Evolutionary conservation across 2,329 filamentous ascomycete genomes (phyloP).

Genomic region (Fusarium musae): DNA sequence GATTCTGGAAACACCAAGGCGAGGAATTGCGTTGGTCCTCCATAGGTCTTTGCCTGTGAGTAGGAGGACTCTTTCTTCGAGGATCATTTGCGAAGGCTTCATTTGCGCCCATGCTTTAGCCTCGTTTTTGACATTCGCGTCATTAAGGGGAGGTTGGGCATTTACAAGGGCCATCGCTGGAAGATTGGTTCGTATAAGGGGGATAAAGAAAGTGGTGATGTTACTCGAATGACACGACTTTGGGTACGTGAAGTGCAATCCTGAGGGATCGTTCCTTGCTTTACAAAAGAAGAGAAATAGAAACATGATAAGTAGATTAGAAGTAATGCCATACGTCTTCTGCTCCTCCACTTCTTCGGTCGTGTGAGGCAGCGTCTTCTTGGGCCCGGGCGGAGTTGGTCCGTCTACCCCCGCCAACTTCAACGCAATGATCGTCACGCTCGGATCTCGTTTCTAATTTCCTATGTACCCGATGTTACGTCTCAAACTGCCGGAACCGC

Average conservation of each 20-base stretch:
- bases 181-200: neutral
- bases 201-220: neutral
- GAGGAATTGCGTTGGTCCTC: slow-evolving; percentile 8
- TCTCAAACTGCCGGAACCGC: neutral
- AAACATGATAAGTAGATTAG: no score
- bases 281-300: no score
- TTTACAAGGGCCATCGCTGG: neutral
- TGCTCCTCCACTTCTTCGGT: neutral
- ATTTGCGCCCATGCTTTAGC: neutral
- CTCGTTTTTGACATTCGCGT: neutral
- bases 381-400: neutral
- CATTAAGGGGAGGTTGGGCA: neutral
- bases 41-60: slow-evolving; percentile 18
- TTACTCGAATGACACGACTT: neutral
- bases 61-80: slow-evolving; percentile 19
- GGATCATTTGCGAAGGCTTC: slow-evolving; percentile 17
- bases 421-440: neutral
- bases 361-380: neutral
- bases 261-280: neutral
- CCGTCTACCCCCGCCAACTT: neutral
- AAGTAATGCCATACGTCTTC: neutral
- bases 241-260: neutral
- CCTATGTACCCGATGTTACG: neutral
- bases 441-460: neutral
- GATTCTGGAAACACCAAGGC: slow-evolving; percentile 12